Base-by-base conservation (phyloP, 768 basidiomycete species). In the Tulasnella sp. region DNA sequence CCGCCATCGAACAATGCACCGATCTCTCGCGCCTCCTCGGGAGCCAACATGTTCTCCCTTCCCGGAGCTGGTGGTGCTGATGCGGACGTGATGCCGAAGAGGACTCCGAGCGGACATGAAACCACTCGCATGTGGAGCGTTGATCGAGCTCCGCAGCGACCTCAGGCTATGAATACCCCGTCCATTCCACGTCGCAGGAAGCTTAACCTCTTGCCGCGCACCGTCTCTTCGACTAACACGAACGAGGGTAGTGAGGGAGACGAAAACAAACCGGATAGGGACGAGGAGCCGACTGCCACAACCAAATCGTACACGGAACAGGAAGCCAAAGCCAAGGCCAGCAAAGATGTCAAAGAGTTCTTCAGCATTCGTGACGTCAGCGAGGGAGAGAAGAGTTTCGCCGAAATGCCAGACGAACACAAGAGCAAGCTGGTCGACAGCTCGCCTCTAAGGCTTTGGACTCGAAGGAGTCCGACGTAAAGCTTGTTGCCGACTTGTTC, bases 371-470 rank as follows among this genome's bases (percentile, higher is more conserved):
- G 94, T 81, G 93, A 92, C 83, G 84, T 98, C 79, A 92, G 92
- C 44, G 96, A 98, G 85, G 96, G 94, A 18, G 94, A 95, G 82
- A 89, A 89, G 34, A 97, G 96, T 87, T 96, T 97, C 86, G 88
- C 89, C 74, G 89, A 87, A 27, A 88, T 98, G 36, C 92, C 95
- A 9, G 85, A 88, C 36, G 88, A 88, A 79, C 88, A 92, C 82
- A 92, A 92, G 48, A 86, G 85, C 78, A 86, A 85, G 27, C 89
- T 99, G 38, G 90, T 97, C 81, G 91, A 94, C 83, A 91, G 85
- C 86, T 99, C 71, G 89, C 93, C 68, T 89, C 88, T 16, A 88
- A 87, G 34, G 94, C 93, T 1, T 88, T 98, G 82, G 92, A 97
- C 84, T 89, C 91, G 81, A 98, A 96, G 87, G 91, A 93, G 84